These are phyloP conservation scores for Carallia brachiata DNA, from an alignment of 345 rosid species.

Conservation along the genomic window DNA sequence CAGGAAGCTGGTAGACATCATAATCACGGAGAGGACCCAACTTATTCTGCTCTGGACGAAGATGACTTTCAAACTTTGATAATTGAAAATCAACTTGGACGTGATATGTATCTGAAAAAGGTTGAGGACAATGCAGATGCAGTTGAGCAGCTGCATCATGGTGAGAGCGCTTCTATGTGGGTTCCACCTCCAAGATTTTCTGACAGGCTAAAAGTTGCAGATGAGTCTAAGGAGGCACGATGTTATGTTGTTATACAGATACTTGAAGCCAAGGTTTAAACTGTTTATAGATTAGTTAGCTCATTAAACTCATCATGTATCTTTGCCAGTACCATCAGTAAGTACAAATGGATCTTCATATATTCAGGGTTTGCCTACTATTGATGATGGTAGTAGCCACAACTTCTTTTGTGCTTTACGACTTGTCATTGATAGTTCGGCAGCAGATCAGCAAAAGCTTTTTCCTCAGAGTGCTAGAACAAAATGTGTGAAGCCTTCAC, in stretches of 20 bases:
- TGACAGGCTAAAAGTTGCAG: slow-evolving; percentile 75
- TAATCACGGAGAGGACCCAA: slow-evolving; percentile 54
- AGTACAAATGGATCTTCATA: slow-evolving; percentile 10
- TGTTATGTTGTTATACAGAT: slow-evolving; percentile 70
- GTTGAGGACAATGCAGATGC: slow-evolving; percentile 58
- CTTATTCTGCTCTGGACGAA: slow-evolving; percentile 88
- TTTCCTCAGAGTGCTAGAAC: slow-evolving; percentile 99
- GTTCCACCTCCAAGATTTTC: slow-evolving; percentile 95
- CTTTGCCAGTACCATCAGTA: neutral
- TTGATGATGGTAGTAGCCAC: slow-evolving; percentile 90
- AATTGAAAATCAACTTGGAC: slow-evolving; percentile 87
- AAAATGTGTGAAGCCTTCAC: slow-evolving; percentile 82
- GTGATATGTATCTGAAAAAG: slow-evolving; percentile 75
- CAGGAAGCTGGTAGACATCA: slow-evolving; percentile 57
- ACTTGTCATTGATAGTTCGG: slow-evolving; percentile 70
- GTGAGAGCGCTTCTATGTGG: slow-evolving; percentile 63
- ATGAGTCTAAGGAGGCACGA: slow-evolving; percentile 74
- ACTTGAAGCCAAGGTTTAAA: slow-evolving; percentile 82
- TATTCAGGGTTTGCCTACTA: slow-evolving; percentile 69
- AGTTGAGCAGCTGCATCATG: slow-evolving; percentile 56
- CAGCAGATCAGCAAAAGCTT: slow-evolving; percentile 82
- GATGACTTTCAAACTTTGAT: slow-evolving; percentile 84
- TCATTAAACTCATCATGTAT: neutral
- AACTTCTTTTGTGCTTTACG: slow-evolving; percentile 91
- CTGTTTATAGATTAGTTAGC: slow-evolving; percentile 6